Percentiles rank a stretch among this genome's conserved stretches.
These are phyloP conservation scores for Scheffersomyces illinoinensis DNA, from an alignment of 1,139 yeast species.

Conservation along the genomic window DNA sequence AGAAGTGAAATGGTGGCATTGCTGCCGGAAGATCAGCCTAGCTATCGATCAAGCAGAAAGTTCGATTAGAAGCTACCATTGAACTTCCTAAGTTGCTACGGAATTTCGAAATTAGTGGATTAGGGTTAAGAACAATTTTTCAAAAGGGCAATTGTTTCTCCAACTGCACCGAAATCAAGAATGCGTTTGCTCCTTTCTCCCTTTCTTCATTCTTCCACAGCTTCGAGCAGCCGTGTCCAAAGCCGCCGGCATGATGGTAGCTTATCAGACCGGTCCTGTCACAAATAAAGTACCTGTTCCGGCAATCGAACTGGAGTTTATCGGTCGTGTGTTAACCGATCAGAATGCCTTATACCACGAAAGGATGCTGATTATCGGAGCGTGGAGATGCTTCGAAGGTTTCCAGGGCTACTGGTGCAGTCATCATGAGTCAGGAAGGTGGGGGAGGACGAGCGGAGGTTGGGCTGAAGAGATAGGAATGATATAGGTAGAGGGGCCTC, in stretches of 20 bases:
- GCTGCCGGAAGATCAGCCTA: background rate
- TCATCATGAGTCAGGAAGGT: background rate
- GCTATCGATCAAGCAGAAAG: background rate
- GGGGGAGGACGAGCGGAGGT: background rate
- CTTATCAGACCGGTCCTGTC: background rate
- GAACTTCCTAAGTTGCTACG: background rate
- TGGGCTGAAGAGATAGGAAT: background rate
- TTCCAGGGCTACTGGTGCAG: background rate
- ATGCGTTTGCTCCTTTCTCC: background rate
- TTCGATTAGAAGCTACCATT: background rate
- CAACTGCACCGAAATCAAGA: background rate
- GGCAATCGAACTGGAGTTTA: background rate
- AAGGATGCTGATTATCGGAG: background rate
- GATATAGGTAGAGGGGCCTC: background rate
- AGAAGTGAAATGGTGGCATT: background rate
- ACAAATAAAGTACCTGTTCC: background rate
- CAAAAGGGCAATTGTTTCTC: background rate
- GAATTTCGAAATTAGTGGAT: background rate
- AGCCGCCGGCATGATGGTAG: background rate
- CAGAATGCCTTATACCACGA: background rate
- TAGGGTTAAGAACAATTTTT: background rate
- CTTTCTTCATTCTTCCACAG: background rate
- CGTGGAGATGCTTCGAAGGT: background rate
- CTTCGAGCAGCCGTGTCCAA: background rate
- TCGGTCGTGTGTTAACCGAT: background rate